phyloP scores from a whole-genome alignment of 2,329 filamentous ascomycete genomes.

The Fusarium aywerte region DNA sequence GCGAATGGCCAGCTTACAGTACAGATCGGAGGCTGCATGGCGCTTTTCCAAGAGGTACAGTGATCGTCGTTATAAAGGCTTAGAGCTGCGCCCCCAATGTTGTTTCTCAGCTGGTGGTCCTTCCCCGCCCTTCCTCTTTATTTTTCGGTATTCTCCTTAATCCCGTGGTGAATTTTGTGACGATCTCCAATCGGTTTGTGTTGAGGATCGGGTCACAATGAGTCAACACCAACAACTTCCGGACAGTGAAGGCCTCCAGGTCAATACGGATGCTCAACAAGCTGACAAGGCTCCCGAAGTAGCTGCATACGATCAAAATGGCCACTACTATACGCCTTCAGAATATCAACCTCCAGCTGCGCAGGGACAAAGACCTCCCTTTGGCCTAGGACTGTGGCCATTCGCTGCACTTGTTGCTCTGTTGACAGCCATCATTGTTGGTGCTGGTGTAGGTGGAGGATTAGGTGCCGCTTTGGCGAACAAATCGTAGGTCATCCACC shows the following conservation, averaged over 20 bases:
- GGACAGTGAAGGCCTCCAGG: conserved; percentile 36
- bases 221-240: conserved; percentile 18
- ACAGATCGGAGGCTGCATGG: conserved; percentile 17
- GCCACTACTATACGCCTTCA: conserved; percentile 19
- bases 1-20: conserved; percentile 32
- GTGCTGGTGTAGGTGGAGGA: conserved; percentile 33
- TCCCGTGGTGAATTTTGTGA: background rate
- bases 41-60: conserved; percentile 4
- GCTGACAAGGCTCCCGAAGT: conserved; percentile 33
- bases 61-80: conserved; percentile 24
- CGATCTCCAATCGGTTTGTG: background rate
- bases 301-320: conserved; percentile 1
- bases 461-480: conserved; percentile 30
- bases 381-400: conserved; percentile 34
- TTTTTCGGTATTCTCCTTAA: background rate
- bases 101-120: background rate
- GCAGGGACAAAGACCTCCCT: conserved; percentile 12
- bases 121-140: background rate
- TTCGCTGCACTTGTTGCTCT: conserved; percentile 31
- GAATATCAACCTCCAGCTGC: conserved; percentile 11
- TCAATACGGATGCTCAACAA: conserved; percentile 16
- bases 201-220: conserved; percentile 3
- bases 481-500: conserved; percentile 11
- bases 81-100: conserved; percentile 4
- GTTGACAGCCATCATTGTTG: conserved; percentile 29